phyloP scores from a whole-genome alignment of 2,329 filamentous ascomycete species.

The Nemania sp. region DNA sequence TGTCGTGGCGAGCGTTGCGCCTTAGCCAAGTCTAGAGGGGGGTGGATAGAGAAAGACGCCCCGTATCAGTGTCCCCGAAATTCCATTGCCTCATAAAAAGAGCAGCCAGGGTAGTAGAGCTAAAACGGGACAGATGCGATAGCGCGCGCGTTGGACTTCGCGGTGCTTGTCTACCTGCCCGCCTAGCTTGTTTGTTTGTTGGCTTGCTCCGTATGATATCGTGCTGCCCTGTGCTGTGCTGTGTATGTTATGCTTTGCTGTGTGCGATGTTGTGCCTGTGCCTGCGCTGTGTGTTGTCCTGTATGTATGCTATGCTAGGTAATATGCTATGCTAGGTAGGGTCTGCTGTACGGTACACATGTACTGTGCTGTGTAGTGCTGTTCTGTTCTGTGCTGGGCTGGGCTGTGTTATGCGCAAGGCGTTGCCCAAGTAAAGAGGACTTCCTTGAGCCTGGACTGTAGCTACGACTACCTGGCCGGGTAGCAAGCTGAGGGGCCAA shows the following conservation, averaged over 20 bases:
- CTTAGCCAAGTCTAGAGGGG: conserved; percentile 49
- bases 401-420: conserved; percentile 24
- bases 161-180: conserved; percentile 31
- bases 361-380: conserved; percentile 14
- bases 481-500: conserved; percentile 25
- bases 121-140: conserved; percentile 34
- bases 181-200: too few species aligned
- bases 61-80: conserved; percentile 50
- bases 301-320: conserved; percentile 6
- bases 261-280: conserved; percentile 36
- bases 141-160: conserved; percentile 37
- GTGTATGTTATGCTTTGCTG: conserved; percentile 37
- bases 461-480: conserved; percentile 31
- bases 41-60: conserved; percentile 47
- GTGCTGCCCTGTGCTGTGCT: conserved; percentile 35
- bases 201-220: conserved; percentile 23
- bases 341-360: conserved; percentile 22
- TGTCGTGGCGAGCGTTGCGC: conserved; percentile 45
- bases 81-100: conserved; percentile 48
- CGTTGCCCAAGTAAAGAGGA: conserved; percentile 34
- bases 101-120: conserved; percentile 44
- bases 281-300: conserved; percentile 1
- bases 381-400: not conserved
- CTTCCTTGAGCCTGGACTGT: conserved; percentile 39
- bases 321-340: conserved; percentile 23